These are phyloP conservation scores for Pichia sp. DNA, from an alignment of 1,139 yeast genomes.

Conservation along the genomic window DNA sequence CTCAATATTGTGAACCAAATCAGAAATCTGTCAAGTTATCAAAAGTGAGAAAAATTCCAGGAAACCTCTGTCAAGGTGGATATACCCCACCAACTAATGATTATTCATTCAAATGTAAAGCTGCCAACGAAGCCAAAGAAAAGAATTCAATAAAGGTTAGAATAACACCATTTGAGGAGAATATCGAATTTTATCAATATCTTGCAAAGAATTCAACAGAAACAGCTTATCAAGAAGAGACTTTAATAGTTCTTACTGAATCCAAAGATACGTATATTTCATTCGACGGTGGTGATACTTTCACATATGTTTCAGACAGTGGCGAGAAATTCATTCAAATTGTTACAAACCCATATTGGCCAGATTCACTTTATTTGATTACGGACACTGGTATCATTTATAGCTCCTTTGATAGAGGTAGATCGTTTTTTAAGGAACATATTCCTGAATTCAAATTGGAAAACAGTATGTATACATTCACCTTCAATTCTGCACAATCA, in stretches of 20 bases:
- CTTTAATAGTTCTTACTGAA: not conserved
- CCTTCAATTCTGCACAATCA: constrained; percentile 44
- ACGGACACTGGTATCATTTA: constrained; percentile 52
- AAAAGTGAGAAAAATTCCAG: not conserved
- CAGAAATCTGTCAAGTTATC: not conserved
- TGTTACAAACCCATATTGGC: constrained; percentile 55
- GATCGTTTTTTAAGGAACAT: constrained; percentile 38
- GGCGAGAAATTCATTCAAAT: not conserved
- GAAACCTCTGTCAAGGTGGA: not conserved
- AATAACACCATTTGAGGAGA: not conserved
- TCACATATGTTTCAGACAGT: not conserved
- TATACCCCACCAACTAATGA: not conserved
- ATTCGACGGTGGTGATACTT: not conserved
- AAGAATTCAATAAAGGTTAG: not conserved
- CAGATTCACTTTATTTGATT: constrained; percentile 61
- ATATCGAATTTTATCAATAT: not conserved
- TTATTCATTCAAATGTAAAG: not conserved
- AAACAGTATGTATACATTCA: constrained; percentile 30
- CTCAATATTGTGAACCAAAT: not conserved
- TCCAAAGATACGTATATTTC: not conserved
- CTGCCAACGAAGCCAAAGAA: not conserved
- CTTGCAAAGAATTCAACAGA: not conserved
- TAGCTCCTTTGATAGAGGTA: constrained; percentile 61
- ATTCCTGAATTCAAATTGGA: constrained; percentile 42
- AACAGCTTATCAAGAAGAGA: not conserved